These are phyloP conservation scores for Marasmius tenuissimus DNA, from an alignment of 1,284 basidiomycete species.

Conservation along the genomic window DNA sequence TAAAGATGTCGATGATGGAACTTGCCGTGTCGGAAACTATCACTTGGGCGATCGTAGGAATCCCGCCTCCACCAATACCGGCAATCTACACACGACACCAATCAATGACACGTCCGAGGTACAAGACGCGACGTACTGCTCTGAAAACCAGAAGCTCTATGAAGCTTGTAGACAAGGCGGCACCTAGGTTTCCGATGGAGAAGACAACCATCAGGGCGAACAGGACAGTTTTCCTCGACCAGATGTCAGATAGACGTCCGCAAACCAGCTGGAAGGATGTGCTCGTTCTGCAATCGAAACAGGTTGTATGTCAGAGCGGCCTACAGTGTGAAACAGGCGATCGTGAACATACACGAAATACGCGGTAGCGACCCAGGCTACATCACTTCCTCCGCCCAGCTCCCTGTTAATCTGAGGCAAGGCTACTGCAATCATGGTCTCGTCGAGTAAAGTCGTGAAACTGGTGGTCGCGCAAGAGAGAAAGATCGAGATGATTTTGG, in stretches of 20 bases:
- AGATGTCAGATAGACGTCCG: no score
- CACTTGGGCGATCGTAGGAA: slow-evolving; percentile 20
- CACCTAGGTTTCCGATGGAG: no score
- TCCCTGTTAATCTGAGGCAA: slow-evolving; percentile 20
- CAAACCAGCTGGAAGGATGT: no score
- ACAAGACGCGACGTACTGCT: no score
- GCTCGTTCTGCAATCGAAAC: no score
- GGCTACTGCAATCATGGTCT: slow-evolving; percentile 21
- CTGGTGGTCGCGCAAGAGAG: slow-evolving; percentile 17
- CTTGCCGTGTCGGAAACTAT: background rate
- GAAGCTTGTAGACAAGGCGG: no score
- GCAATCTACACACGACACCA: background rate
- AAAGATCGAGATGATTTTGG: slow-evolving; percentile 20
- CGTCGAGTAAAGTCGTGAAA: slow-evolving; percentile 16
- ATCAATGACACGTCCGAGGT: no score
- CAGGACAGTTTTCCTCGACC: no score
- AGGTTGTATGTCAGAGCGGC: no score
- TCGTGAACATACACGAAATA: slow-evolving; percentile 15
- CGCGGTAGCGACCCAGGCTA: slow-evolving; percentile 21
- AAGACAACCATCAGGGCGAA: no score
- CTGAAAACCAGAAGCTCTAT: no score
- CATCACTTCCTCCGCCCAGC: slow-evolving; percentile 18
- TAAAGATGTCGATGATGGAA: background rate
- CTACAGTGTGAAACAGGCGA: no score
- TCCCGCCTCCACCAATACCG: slow-evolving; percentile 8